These are phyloP conservation scores for Daldinia vernicosa DNA, from an alignment of 495 filamentous ascomycete genomes.

Conservation along the genomic window DNA sequence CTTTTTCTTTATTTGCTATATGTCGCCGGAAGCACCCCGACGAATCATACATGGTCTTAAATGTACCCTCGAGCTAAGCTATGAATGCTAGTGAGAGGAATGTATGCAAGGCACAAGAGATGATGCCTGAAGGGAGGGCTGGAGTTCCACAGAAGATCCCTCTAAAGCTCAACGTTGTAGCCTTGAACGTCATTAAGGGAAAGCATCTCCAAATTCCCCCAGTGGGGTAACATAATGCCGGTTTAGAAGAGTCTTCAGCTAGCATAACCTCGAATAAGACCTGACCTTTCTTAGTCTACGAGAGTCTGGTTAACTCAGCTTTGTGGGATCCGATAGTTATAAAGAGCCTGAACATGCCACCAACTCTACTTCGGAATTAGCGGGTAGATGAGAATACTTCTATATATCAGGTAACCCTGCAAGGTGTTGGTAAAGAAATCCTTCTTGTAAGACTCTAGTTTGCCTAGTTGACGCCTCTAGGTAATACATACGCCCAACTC, in stretches of 20 bases:
- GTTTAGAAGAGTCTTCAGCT: slow-evolving; percentile 1
- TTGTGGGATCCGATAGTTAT: background rate
- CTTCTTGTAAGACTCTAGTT: slow-evolving; percentile 23
- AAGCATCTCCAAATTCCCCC: slow-evolving; percentile 27
- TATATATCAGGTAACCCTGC: background rate
- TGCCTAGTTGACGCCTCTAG: background rate
- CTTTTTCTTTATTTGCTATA: slow-evolving; percentile 1
- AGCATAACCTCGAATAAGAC: background rate
- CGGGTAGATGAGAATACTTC: background rate
- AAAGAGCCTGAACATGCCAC: background rate
- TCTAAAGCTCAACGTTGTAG: slow-evolving; percentile 20
- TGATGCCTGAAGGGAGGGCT: slow-evolving; percentile 25
- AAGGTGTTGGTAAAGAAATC: slow-evolving; percentile 4
- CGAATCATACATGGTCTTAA: background rate
- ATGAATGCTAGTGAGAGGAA: slow-evolving; percentile 23
- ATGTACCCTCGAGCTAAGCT: background rate
- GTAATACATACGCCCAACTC: background rate
- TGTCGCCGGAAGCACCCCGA: slow-evolving; percentile 11
- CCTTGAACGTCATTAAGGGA: slow-evolving; percentile 24
- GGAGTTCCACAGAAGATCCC: slow-evolving; percentile 22
- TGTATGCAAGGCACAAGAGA: slow-evolving; percentile 33
- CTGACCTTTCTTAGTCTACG: slow-evolving; percentile 3
- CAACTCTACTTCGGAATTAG: background rate
- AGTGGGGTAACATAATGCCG: slow-evolving; percentile 26
- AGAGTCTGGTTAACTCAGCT: slow-evolving; percentile 1